A percentile compares a stretch with the other conserved stretches of the same genome.
Evolutionary conservation across 768 basidiomycete genomes (phyloP).

Genomic region (Panaeolus cyanescens): DNA sequence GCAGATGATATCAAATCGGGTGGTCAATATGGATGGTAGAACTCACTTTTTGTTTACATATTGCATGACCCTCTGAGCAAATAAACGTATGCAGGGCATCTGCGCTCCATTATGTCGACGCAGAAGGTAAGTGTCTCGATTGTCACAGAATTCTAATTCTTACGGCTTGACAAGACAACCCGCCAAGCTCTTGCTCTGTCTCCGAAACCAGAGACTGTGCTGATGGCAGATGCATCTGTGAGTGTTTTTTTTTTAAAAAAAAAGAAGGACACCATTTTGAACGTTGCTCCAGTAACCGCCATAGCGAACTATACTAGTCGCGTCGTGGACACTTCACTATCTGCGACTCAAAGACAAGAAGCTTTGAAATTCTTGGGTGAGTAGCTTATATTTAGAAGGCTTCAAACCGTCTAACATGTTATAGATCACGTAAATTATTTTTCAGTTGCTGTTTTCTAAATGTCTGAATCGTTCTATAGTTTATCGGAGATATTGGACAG

Average conservation of each 20-base stretch:
- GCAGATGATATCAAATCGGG: conserved; percentile 49
- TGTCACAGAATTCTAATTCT: not conserved
- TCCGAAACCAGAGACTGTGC: conserved; percentile 47
- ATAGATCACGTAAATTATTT: conserved; percentile 32
- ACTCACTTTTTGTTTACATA: not conserved
- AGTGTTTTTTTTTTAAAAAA: conserved; percentile 18
- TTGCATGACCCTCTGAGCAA: not conserved
- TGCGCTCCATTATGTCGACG: conserved; percentile 52
- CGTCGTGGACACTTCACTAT: conserved; percentile 43
- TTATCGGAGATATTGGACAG: conserved; percentile 52
- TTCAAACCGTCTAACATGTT: not conserved
- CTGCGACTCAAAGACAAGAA: conserved; percentile 44
- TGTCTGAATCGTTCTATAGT: conserved; percentile 23
- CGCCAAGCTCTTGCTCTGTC: conserved; percentile 51
- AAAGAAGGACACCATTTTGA: no score
- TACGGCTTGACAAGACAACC: conserved; percentile 31
- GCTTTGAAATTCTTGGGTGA: conserved; percentile 54
- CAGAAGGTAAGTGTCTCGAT: conserved; percentile 32
- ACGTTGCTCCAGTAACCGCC: conserved; percentile 40
- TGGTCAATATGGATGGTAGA: conserved; percentile 39
- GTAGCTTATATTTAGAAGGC: conserved; percentile 3
- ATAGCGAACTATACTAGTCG: conserved; percentile 60
- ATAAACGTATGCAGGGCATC: conserved; percentile 38
- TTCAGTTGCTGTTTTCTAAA: not conserved
- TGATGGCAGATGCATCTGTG: conserved; percentile 38